phyloP scores from a whole-genome alignment of 140 eudicot genomes.

The Flaveria floridana region DNA sequence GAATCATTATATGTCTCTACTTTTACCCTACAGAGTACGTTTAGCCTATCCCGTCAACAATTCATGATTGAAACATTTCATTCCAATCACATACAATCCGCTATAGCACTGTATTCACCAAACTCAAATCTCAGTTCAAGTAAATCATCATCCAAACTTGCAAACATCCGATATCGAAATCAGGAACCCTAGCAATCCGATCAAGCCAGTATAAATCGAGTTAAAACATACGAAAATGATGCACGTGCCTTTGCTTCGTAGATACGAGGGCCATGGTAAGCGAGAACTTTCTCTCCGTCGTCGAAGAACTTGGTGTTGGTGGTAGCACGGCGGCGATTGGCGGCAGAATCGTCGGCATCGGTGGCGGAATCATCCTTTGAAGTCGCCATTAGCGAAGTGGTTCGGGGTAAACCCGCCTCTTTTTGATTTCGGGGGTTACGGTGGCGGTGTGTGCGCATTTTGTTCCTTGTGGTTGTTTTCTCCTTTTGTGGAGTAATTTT shows the following conservation, averaged over 20 bases:
- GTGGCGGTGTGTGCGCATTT: constrained; percentile 20
- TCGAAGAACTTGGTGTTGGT: constrained; percentile 45
- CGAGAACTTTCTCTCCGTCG: constrained; percentile 88
- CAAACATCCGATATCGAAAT: constrained; percentile 3
- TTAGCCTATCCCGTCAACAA: neutral
- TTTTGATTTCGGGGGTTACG: constrained; percentile 35
- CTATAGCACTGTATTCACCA: neutral
- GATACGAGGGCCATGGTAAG: constrained; percentile 92
- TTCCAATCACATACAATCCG: neutral
- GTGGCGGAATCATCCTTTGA: constrained; percentile 61
- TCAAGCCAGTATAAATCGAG: neutral
- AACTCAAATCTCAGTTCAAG: neutral
- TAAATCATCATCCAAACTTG: constrained; percentile 16
- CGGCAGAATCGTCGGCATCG: constrained; percentile 61
- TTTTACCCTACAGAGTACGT: too few species aligned
- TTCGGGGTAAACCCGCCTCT: constrained; percentile 38
- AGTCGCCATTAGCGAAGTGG: constrained; percentile 50
- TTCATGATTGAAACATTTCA: neutral
- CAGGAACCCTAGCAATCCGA: constrained; percentile 20
- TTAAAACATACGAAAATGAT: constrained; percentile 14
- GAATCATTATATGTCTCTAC: too few species aligned
- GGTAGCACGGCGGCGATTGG: constrained; percentile 51
- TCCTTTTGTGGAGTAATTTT: neutral
- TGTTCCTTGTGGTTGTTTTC: neutral
- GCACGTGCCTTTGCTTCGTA: constrained; percentile 83